Evolutionary conservation across 176 grass and related monocot genomes (phyloP).

Genomic region (Guadua angustifolia): DNA sequence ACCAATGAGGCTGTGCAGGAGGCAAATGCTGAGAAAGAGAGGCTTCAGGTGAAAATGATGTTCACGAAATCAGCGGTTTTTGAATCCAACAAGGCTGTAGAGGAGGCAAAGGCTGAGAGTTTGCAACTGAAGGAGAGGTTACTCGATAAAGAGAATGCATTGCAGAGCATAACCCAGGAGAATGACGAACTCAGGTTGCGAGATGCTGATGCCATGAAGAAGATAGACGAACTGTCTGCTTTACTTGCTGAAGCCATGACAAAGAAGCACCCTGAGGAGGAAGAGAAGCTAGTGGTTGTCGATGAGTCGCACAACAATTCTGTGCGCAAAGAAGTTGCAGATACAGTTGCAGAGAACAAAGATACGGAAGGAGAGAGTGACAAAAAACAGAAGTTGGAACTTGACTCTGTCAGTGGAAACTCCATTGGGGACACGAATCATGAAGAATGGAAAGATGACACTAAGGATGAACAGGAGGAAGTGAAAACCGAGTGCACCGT

Average conservation of each 20-base stretch:
- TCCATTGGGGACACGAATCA: constrained; percentile 27
- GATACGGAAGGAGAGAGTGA: constrained; percentile 21
- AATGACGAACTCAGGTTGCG: constrained; percentile 75
- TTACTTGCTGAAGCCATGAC: constrained; percentile 66
- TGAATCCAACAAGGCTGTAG: constrained; percentile 46
- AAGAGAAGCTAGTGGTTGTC: constrained; percentile 53
- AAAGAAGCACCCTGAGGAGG: constrained; percentile 62
- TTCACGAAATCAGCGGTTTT: constrained; percentile 38
- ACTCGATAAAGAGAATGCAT: constrained; percentile 88
- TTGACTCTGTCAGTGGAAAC: background rate
- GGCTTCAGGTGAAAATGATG: constrained; percentile 51
- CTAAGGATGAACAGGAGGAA: constrained; percentile 37
- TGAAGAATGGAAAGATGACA: constrained; percentile 51
- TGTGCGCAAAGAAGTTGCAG: constrained; percentile 33
- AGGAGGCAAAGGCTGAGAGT: constrained; percentile 61
- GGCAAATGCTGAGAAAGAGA: constrained; percentile 53
- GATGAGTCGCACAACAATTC: constrained; percentile 46
- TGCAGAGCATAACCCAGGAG: constrained; percentile 91
- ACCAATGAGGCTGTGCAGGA: constrained; percentile 55
- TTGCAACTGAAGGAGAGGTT: constrained; percentile 72
- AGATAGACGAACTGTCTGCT: constrained; percentile 69
- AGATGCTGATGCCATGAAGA: constrained; percentile 62
- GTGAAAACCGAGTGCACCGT: constrained; percentile 26
- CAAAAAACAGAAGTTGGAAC: constrained; percentile 42
- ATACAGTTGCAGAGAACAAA: constrained; percentile 43